Evolutionary conservation across 495 filamentous ascomycete species (phyloP).

Genomic region (Aeminium ludgeri): DNA sequence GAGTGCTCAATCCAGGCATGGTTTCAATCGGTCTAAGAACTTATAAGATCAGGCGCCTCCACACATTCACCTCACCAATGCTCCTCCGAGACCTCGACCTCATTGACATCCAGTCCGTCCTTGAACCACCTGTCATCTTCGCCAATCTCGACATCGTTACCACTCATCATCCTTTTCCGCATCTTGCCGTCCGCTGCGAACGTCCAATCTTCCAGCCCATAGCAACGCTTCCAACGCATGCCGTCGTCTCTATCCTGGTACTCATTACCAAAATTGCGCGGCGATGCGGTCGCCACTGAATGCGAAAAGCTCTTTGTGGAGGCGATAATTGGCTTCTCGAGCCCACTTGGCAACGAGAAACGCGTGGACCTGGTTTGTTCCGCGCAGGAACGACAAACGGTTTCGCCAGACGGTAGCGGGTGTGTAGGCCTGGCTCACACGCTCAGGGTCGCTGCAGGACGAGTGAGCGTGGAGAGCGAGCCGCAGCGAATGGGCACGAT

Average conservation of each 20-base stretch:
- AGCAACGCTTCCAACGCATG: slow-evolving; percentile 74
- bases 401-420: slow-evolving; percentile 70
- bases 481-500: neutral
- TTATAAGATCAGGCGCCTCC: neutral
- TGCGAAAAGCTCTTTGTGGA: slow-evolving; percentile 80
- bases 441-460: slow-evolving; percentile 38
- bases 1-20: no score
- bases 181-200: slow-evolving; percentile 66
- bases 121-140: slow-evolving; percentile 50
- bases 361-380: slow-evolving; percentile 47
- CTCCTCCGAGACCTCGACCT: slow-evolving; percentile 49
- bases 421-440: slow-evolving; percentile 60
- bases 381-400: slow-evolving; percentile 50
- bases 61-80: slow-evolving; percentile 43
- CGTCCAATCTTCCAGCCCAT: slow-evolving; percentile 87
- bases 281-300: slow-evolving; percentile 58
- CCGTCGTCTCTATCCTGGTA: slow-evolving; percentile 50
- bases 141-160: slow-evolving; percentile 60
- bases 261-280: slow-evolving; percentile 90
- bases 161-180: slow-evolving; percentile 83
- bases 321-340: slow-evolving; percentile 48
- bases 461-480: slow-evolving; percentile 1
- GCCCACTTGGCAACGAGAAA: slow-evolving; percentile 70
- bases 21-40: no score
- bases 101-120: slow-evolving; percentile 57